Base-by-base conservation (phyloP, 169 alveolate species). In the Plasmodium adleri region DNA sequence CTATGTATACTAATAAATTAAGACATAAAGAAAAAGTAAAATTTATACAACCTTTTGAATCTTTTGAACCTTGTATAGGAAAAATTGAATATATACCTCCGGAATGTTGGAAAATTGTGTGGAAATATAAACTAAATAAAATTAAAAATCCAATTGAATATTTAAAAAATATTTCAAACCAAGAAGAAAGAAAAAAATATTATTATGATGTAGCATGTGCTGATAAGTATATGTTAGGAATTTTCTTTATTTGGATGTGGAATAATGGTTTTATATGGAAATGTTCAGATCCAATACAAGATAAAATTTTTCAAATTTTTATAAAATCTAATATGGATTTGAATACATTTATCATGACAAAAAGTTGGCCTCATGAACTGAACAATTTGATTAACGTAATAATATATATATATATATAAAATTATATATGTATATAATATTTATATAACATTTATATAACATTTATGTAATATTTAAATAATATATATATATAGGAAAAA, bases 31-130 rank as follows among this genome's bases (percentile, higher is more conserved):
- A 92, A 67, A 88, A 92, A 50, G 32, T 80, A 12, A 90, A 80
- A 24, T 83, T 86, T 17, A 71, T 87, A 49, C 73, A 76, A 72
- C 80, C 83, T 22, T 92, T 92, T 73, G 92, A 89, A n/a, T 91
- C 95, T 54, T 94, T 96, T 78, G 96, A 94, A 47, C 96, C 96
- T 9, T 93, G 96, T 28, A 93, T 94, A 13, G 96, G 93, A 4
- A 94, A 94, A 72, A 96, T 95, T 6, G 95, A 96, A 5, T 94
- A 94, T 52, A 94, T 94, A 96, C 96, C 96, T 1, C 96, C 96
- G 5, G 96, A 94, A 59, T 92, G 96, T 83, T 94, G 96, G 96
- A 75, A 74, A 43, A 92, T 92, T 3, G 71, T 88, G 63, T 90
- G 93, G 89, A 76, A 62, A 47, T 76, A 93, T 52, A 93, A 74